These are phyloP conservation scores for Ogataea hybrid DNA, from an alignment of 1,139 yeast species.

Conservation along the genomic window DNA sequence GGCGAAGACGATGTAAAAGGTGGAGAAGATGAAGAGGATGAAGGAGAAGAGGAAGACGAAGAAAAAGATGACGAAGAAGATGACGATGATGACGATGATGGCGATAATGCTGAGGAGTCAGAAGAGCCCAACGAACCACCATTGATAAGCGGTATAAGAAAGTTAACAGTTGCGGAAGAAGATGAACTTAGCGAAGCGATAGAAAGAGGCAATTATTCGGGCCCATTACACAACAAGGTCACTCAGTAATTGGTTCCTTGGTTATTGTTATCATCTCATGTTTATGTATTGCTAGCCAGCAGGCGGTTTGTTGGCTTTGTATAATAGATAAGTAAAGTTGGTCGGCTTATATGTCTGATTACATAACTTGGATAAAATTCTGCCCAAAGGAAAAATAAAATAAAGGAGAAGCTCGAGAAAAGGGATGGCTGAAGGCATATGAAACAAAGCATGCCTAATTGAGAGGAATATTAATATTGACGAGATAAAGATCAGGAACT, in stretches of 20 bases:
- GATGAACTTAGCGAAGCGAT: slow-evolving; percentile 19
- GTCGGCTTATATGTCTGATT: slow-evolving; percentile 1
- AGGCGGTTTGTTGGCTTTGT: too few species aligned
- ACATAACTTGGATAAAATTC: slow-evolving; percentile 6
- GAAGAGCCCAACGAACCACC: slow-evolving; percentile 38
- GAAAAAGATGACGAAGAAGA: slow-evolving; percentile 46
- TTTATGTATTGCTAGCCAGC: background rate
- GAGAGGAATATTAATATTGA: background rate
- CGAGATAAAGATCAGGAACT: background rate
- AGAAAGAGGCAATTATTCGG: slow-evolving; percentile 4
- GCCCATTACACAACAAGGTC: background rate
- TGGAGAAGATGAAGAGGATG: slow-evolving; percentile 64
- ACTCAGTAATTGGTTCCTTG: background rate
- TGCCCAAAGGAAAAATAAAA: slow-evolving; percentile 4
- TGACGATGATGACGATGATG: slow-evolving; percentile 46
- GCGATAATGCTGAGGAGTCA: slow-evolving; percentile 39
- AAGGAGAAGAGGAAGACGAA: slow-evolving; percentile 50
- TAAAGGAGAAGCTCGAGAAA: slow-evolving; percentile 8
- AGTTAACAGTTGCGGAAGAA: slow-evolving; percentile 23
- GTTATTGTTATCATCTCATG: background rate
- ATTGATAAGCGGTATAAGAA: slow-evolving; percentile 17
- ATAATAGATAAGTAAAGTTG: background rate
- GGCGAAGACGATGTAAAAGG: slow-evolving; percentile 50
- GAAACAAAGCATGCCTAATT: background rate
- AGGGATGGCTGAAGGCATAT: slow-evolving; percentile 8